Evolutionary conservation across 2,329 filamentous ascomycete genomes (phyloP), one percentile per base, ranked within the genome.

Genomic region (Coniochaeta hoffmannii): DNA sequence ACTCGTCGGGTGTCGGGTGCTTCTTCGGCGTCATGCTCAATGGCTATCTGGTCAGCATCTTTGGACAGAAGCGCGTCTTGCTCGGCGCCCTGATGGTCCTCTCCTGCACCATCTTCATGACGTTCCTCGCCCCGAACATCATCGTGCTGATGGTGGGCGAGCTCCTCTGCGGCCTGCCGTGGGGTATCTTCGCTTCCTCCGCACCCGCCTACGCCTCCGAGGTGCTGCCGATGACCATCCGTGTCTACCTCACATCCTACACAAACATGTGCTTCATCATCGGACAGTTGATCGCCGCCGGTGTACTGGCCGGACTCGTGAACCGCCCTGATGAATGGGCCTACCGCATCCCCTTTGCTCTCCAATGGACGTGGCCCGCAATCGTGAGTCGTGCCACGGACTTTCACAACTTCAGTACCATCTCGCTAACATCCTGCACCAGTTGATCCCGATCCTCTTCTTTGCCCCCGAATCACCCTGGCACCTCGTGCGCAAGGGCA

Each of bases 331-430:
- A 89, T 62, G 76, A 89, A 63, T 82, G 80, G 80, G 75, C 78
- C 1, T 84, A 82, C 65, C 77, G 84, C 49, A 86, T 88, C 55
- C 87, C 87, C 1, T 89, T 87, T 61, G 86, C 81, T 1, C 72
- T 90, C 38, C 87, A 90, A 71, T 90, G 87, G 87, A 87, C 90
- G 76, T 89, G 86, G 86, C 86, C 87, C 0, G 67, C 87, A 7
- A 85, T 86, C 1, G 75, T 89, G 8, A 76, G 84, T n/a, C n/a
- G 10, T 8, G 12, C 2, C 12, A 19, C 26, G 9, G 10, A 15
- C 24, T 46, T n/a, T 12, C 30, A 7, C 7, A 32, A 32, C 30
- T 8, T 28, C 12, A 28, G 5, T 8, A 4, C 11, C 11, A 24
- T 46, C 30, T 28, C 11, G 24, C 41, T 41, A 11, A 46, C 41